Conservation (phyloP, 2,329 filamentous ascomycete genomes). For the Pseudopithomyces maydicus region DNA sequence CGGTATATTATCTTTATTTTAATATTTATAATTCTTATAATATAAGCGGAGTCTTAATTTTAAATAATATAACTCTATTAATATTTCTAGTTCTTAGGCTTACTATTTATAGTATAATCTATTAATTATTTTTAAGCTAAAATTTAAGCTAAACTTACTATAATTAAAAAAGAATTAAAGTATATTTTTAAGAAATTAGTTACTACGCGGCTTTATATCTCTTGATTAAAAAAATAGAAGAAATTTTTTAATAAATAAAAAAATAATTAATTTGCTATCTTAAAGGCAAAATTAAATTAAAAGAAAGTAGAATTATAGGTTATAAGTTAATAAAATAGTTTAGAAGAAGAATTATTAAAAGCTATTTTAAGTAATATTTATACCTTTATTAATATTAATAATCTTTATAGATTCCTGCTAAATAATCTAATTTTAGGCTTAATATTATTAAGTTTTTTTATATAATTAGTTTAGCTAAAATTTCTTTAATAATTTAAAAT, state of each 20-base stretch:
- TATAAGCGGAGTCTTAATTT: too few species aligned
- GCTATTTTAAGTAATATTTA: too few species aligned
- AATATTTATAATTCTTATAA: too few species aligned
- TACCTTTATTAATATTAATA: too few species aligned
- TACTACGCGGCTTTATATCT: too few species aligned
- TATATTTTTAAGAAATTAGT: not conserved
- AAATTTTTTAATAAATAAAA: slow-evolving; percentile 2
- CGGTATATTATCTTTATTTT: too few species aligned
- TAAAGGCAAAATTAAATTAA: not conserved
- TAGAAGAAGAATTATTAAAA: not conserved
- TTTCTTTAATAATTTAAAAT: too few species aligned
- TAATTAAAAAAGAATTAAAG: not conserved
- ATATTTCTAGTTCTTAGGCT: too few species aligned
- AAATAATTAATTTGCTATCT: not conserved
- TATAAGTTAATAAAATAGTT: not conserved
- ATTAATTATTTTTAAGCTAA: too few species aligned
- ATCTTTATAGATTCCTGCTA: slow-evolving; percentile 1
- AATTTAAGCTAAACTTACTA: not conserved
- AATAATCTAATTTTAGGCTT: not conserved
- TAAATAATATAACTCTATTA: too few species aligned
- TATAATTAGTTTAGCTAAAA: not conserved
- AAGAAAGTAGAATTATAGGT: not conserved
- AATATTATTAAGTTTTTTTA: slow-evolving; percentile 4
- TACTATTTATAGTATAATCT: too few species aligned
- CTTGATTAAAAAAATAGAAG: not conserved